These are phyloP conservation scores for Oligophagozyma castellii DNA, from an alignment of 1,139 yeast genomes.

Conservation along the genomic window DNA sequence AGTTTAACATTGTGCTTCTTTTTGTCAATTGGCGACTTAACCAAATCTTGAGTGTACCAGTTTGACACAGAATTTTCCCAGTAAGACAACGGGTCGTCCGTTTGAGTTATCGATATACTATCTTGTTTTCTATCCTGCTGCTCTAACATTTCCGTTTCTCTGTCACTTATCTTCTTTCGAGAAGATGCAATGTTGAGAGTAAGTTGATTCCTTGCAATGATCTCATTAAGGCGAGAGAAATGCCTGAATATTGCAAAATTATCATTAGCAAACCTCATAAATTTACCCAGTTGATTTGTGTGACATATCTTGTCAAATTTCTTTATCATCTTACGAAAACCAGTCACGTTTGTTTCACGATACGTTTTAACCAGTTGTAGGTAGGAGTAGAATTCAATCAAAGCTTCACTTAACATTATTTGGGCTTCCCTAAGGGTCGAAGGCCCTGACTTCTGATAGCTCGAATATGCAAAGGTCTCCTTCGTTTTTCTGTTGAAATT, in stretches of 20 bases:
- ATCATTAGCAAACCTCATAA: conserved; percentile 33
- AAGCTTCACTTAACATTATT: conserved; percentile 61
- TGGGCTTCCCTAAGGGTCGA: conserved; percentile 37
- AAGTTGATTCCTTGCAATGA: conserved; percentile 11
- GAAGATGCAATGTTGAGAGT: conserved; percentile 3
- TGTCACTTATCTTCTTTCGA: not conserved
- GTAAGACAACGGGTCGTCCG: conserved; percentile 18
- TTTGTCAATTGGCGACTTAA: conserved; percentile 27
- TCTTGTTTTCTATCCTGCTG: not conserved
- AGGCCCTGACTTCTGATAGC: not conserved
- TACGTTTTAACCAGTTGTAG: conserved; percentile 68
- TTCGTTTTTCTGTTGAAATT: conserved; percentile 1
- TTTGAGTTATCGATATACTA: conserved; percentile 2
- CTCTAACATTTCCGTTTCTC: conserved; percentile 5
- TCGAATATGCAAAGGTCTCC: conserved; percentile 2
- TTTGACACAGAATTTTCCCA: conserved; percentile 60
- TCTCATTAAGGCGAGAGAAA: conserved; percentile 15
- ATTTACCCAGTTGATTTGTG: conserved; percentile 35
- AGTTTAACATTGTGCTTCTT: conserved; percentile 18
- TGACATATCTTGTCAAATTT: conserved; percentile 58
- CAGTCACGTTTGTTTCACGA: conserved; percentile 68
- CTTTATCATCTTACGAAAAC: conserved; percentile 75
- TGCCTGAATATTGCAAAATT: conserved; percentile 19
- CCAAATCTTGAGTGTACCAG: conserved; percentile 53
- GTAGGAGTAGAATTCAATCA: conserved; percentile 67